These are phyloP conservation scores for Biscutella laevigata DNA, from an alignment of 441 rosid genomes.

Conservation along the genomic window DNA sequence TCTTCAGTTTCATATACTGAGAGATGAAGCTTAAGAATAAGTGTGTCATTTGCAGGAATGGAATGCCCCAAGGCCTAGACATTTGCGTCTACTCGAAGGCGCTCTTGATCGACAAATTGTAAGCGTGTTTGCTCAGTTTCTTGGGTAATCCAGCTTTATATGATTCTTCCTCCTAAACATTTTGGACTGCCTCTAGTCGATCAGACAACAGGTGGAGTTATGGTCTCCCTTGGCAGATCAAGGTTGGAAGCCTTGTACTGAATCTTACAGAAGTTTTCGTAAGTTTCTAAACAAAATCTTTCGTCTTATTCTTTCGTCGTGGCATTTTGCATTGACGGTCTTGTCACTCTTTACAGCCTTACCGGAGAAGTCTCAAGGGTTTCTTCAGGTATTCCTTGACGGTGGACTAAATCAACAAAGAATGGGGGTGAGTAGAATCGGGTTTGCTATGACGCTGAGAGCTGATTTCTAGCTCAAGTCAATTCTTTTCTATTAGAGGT, in stretches of 20 bases:
- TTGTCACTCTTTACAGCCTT: constrained; percentile 32
- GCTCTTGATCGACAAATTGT: constrained; percentile 58
- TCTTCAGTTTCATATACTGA: neutral
- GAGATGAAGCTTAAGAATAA: neutral
- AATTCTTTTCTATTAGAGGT: neutral
- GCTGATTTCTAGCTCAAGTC: neutral
- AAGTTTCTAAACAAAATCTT: constrained; percentile 20
- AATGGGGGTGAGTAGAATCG: constrained; percentile 50
- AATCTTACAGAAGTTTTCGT: constrained; percentile 24
- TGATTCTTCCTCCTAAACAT: neutral
- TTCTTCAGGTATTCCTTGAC: constrained; percentile 62
- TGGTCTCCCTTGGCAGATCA: constrained; percentile 61
- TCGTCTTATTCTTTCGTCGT: neutral
- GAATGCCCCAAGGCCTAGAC: constrained; percentile 82
- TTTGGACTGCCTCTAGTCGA: constrained; percentile 31
- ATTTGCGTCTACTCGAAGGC: constrained; percentile 47
- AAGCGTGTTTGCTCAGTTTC: constrained; percentile 26
- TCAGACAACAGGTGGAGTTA: constrained; percentile 46
- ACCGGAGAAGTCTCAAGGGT: constrained; percentile 42
- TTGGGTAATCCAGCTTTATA: neutral
- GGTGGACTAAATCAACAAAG: constrained; percentile 80
- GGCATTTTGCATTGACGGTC: neutral
- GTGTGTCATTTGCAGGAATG: constrained; percentile 57
- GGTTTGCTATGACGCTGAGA: neutral
- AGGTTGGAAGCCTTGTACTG: constrained; percentile 55